Percentiles rank a stretch among this genome's conserved stretches.
Conservation (phyloP, 106 monocot genomes). For the Cymbidium sinense region DNA sequence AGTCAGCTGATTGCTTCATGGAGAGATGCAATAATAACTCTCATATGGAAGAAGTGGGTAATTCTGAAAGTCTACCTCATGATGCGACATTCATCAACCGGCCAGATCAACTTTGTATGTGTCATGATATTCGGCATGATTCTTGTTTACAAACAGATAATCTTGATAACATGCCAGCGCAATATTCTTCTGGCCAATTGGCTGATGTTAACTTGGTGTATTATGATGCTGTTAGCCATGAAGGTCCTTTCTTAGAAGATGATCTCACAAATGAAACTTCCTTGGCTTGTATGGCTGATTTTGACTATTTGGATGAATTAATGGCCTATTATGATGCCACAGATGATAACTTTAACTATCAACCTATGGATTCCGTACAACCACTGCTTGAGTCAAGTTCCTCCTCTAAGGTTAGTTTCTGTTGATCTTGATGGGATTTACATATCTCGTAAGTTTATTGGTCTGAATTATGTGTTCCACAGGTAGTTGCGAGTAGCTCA, state of each 20-base stretch:
- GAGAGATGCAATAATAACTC: no score
- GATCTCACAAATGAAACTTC: not conserved
- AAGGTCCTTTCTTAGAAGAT: not conserved
- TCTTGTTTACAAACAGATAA: not conserved
- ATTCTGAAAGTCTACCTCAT: no score
- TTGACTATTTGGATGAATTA: not conserved
- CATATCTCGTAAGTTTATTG: not conserved
- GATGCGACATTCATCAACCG: no score
- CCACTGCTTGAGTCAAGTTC: not conserved
- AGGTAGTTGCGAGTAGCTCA: not conserved
- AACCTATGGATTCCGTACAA: not conserved
- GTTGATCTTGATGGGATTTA: not conserved
- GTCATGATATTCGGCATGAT: not conserved
- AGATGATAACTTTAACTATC: not conserved
- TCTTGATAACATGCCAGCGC: not conserved
- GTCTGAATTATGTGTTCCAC: not conserved
- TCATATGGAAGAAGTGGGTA: no score
- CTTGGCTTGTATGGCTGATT: not conserved
- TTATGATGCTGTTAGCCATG: not conserved
- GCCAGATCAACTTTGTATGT: no score
- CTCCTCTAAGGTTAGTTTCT: not conserved
- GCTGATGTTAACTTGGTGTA: not conserved
- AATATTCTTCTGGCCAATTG: no score
- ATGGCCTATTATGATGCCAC: conserved; percentile 4
- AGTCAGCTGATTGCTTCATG: not conserved